Conservation (phyloP, 108 stramenopile species). For the Discostella stelligeroides region DNA sequence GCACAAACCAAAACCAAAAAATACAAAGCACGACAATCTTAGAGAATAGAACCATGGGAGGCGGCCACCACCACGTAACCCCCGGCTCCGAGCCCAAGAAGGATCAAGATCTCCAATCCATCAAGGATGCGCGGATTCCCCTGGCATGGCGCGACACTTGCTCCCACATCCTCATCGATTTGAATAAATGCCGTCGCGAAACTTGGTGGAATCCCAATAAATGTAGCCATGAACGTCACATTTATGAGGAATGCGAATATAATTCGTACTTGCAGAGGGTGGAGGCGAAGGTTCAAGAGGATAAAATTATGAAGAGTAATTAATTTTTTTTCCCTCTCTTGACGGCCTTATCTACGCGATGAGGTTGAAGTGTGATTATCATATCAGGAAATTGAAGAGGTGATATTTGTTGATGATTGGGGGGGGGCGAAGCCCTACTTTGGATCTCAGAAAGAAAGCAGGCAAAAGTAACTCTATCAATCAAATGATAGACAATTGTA, state of each 20-base stretch:
- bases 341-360: too few relatives aligned
- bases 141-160: slow-evolving; percentile 94
- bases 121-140: slow-evolving; percentile 82
- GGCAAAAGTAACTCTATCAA: background rate
- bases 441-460: too few relatives aligned
- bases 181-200: slow-evolving; percentile 89
- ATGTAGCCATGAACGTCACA: slow-evolving; percentile 93
- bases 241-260: slow-evolving; percentile 95
- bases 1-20: too few relatives aligned
- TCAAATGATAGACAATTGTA: background rate
- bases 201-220: slow-evolving; percentile 84
- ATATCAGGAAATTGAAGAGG: too few relatives aligned
- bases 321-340: background rate
- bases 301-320: slow-evolving; percentile 31
- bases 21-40: too few relatives aligned
- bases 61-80: slow-evolving; percentile 58
- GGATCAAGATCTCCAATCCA: slow-evolving; percentile 83
- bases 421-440: too few relatives aligned
- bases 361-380: too few relatives aligned
- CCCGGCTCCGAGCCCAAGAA: slow-evolving; percentile 71
- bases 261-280: slow-evolving; percentile 86
- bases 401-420: background rate
- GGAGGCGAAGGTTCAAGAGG: slow-evolving; percentile 67
- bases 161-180: slow-evolving; percentile 87
- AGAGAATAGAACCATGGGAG: slow-evolving; percentile 61